These are phyloP conservation scores for Podaxis sp. DNA, from an alignment of 768 basidiomycete species.

Conservation along the genomic window DNA sequence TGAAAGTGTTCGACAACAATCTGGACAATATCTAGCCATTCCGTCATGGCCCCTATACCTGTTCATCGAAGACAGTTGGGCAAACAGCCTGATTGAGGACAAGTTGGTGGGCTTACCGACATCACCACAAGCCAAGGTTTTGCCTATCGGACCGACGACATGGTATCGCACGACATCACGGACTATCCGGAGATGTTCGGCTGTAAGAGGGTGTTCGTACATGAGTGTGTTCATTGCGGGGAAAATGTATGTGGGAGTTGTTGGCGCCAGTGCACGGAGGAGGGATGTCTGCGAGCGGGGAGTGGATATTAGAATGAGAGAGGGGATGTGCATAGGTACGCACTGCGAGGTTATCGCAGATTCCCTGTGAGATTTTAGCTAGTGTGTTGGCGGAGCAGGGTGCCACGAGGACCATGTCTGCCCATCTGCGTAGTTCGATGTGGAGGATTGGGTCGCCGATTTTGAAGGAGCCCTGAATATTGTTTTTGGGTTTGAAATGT, in stretches of 20 bases:
- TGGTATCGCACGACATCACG: slow-evolving; percentile 74
- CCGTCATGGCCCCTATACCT: slow-evolving; percentile 95
- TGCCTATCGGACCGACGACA: slow-evolving; percentile 85
- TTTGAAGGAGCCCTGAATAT: slow-evolving; percentile 33
- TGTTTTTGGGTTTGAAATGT: background rate
- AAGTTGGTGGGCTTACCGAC: slow-evolving; percentile 48
- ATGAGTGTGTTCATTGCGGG: slow-evolving; percentile 99
- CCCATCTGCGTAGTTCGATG: slow-evolving; percentile 93
- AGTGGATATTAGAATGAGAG: background rate
- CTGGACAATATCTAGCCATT: slow-evolving; percentile 86
- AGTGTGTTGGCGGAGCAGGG: slow-evolving; percentile 98
- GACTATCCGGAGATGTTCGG: slow-evolving; percentile 73
- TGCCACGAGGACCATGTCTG: slow-evolving; percentile 90
- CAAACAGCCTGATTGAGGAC: background rate
- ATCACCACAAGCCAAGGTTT: slow-evolving; percentile 88
- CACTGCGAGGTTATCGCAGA: slow-evolving; percentile 90
- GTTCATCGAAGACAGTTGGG: background rate
- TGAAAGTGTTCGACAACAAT: slow-evolving; percentile 59
- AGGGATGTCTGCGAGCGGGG: slow-evolving; percentile 57
- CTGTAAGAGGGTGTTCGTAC: slow-evolving; percentile 92
- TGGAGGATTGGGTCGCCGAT: slow-evolving; percentile 93
- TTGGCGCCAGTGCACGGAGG: slow-evolving; percentile 77
- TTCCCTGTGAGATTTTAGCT: slow-evolving; percentile 83
- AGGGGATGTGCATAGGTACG: slow-evolving; percentile 15
- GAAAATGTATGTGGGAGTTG: slow-evolving; percentile 85